Base-by-base conservation (phyloP, 2,329 filamentous ascomycete genomes). In the Allantophomopsis cytisporea region DNA sequence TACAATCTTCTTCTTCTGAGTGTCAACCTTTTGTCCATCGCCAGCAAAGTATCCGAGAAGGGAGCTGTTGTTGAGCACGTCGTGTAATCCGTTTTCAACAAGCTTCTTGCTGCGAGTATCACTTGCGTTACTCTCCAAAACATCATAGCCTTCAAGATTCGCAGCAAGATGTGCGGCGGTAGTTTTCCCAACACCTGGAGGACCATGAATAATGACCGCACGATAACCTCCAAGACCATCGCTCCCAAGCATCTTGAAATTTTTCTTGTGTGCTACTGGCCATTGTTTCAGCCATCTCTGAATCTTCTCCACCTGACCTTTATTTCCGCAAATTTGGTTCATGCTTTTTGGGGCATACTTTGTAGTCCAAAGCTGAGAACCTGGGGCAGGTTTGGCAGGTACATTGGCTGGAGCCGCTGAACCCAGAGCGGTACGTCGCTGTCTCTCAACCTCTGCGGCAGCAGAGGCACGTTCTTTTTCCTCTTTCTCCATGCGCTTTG, bases 151-250 rank as follows among this genome's bases (percentile, higher is more conserved):
- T 55, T 94, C 88, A 15, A 96, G 64, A 53, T 87, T 93, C 1
- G 91, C 89, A 13, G 94, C 85, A 21, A 98, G 68, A 64, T 98
- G 91, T 17, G 91, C 91, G 37, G 93, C 86, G 23, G 91, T 98
- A 2, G 91, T 98, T 63, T 98, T 98, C 49, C 91, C 91, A 48
- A 98, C 94, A 14, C 91, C 91, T 21, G 91, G 91, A 13, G 91
- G 89, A 0, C 91, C 91, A 48, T 93, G 88, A 40, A 98, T 80
- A 56, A 96, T 94, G 47, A 96, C 80, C n/a, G 89, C 85, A 46
- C 91, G 80, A 51, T 82, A 83, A 0, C 71, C 71, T 28, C 89
- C 89, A 56, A 80, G 80, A 2, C 88, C 91, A 59, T 96, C 88
- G 8, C 82, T 71, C 1, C 91, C 91, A 43, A 78, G 75, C 51